Evolutionary conservation across 176 grass and related monocot species (phyloP), one percentile per base, ranked within the genome.

Genomic region (Zoysia pacifica): DNA sequence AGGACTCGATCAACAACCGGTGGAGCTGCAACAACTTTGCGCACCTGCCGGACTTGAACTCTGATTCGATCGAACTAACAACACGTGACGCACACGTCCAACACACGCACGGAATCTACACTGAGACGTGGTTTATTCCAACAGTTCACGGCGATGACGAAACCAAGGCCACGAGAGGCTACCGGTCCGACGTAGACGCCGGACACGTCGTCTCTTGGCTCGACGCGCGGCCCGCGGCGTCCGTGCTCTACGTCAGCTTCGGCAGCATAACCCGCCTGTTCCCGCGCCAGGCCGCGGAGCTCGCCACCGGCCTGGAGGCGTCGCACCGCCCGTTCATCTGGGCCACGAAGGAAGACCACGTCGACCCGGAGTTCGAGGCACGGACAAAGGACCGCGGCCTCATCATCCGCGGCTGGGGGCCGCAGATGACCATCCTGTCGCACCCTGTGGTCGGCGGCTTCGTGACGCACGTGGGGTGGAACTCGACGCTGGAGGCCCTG

Each of bases 381-480:
- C 62, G 70, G 1, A 58, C 88, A 5, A n/a, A 42, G 5, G 66
- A 47, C 5, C 83, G 84, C 1, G 93, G 93, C 36, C 64, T 90
- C 5, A 11, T 92, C 56, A 73, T 91, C 45, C 83, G 72, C 12
- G 93, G 93, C 3, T 94, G 93, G 93, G 89, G 73, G 37, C 93
- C 93, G 67, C 93, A 94, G 84, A 5, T 94, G 81, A 5, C 70
- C 41, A 86, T 94, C 42, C 83, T 94, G 10, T 79, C 89, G 0
- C 92, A 94, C 62, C 77, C 41, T 18, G 67, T 86, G 0, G 55
- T 85, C 36, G 86, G 92, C 52, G 92, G 82, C 2, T 93, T 90
- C 69, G 37, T 93, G 45, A 86, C 88, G 6, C 91, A 93, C 75
- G 80, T 82, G 45, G 91, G 88, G 3, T 93, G 91, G 91, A 93